A percentile compares a stretch with the other conserved stretches of the same genome.
These are phyloP conservation scores for Vitis rupestris DNA, from an alignment of 164 flowering plant genomes.

Conservation along the genomic window DNA sequence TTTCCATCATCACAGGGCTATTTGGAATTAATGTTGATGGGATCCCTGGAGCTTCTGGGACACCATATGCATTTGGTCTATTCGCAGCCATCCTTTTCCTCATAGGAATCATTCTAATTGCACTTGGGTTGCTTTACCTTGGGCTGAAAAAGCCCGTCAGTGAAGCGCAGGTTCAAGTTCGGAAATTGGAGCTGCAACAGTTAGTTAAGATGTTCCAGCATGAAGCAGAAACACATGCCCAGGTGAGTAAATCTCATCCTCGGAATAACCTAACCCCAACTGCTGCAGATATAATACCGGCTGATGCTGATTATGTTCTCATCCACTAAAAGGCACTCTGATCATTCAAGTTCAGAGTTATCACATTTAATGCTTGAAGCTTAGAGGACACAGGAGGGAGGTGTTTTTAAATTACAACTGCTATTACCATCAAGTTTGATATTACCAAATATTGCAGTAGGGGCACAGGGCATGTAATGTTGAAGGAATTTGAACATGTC, in stretches of 20 bases:
- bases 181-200: slow-evolving; percentile 78
- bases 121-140: slow-evolving; percentile 59
- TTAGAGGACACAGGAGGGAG: no score
- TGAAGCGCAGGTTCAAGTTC: slow-evolving; percentile 67
- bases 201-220: slow-evolving; percentile 90
- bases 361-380: background rate
- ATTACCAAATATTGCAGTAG: no score
- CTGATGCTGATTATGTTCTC: slow-evolving; percentile 45
- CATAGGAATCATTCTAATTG: slow-evolving; percentile 60
- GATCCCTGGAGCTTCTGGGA: slow-evolving; percentile 69
- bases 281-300: slow-evolving; percentile 28
- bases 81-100: slow-evolving; percentile 58
- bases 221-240: slow-evolving; percentile 92
- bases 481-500: no score
- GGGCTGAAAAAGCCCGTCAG: slow-evolving; percentile 68
- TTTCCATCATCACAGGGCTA: slow-evolving; percentile 81
- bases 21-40: slow-evolving; percentile 98
- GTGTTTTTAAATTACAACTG: no score
- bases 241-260: slow-evolving; percentile 45
- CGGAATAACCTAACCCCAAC: slow-evolving; percentile 57
- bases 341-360: background rate
- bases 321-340: slow-evolving; percentile 19
- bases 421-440: no score
- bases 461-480: no score
- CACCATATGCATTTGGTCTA: slow-evolving; percentile 87